phyloP scores from a whole-genome alignment of 768 basidiomycete species.

The Antrodiella citrinella region DNA sequence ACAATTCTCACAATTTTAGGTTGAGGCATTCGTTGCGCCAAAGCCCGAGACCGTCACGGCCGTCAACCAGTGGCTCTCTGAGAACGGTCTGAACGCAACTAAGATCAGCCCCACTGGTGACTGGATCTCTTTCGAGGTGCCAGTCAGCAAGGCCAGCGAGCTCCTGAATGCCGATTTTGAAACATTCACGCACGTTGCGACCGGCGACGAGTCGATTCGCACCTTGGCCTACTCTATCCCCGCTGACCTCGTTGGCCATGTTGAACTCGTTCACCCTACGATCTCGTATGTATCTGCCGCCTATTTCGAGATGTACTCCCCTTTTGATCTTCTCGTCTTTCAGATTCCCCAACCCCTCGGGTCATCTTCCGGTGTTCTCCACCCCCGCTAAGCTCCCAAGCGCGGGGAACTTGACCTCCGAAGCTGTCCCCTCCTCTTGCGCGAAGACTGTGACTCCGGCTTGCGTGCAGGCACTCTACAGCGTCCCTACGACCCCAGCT shows the following conservation, averaged over 20 bases:
- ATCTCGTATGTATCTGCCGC: slow-evolving; percentile 8
- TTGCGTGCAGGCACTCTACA: slow-evolving; percentile 18
- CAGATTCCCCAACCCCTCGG: slow-evolving; percentile 1
- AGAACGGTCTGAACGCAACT: slow-evolving; percentile 17
- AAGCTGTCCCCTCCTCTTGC: background rate
- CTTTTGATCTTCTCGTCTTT: background rate
- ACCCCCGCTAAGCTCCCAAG: slow-evolving; percentile 9
- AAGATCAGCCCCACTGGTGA: slow-evolving; percentile 21
- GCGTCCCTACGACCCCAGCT: slow-evolving; percentile 15
- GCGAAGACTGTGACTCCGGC: slow-evolving; percentile 13
- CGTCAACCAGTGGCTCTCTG: slow-evolving; percentile 20
- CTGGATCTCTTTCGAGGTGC: slow-evolving; percentile 18
- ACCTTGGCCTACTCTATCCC: slow-evolving; percentile 26
- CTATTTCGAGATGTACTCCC: background rate
- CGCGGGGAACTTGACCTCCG: slow-evolving; percentile 6
- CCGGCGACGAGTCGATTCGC: slow-evolving; percentile 16
- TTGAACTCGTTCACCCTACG: slow-evolving; percentile 24
- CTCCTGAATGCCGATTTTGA: slow-evolving; percentile 22
- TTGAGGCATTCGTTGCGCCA: slow-evolving; percentile 15
- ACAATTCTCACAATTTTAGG: background rate
- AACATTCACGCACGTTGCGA: slow-evolving; percentile 17
- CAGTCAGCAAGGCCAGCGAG: slow-evolving; percentile 23
- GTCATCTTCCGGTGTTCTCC: background rate
- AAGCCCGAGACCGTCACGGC: slow-evolving; percentile 13
- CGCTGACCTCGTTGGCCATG: slow-evolving; percentile 22